Conservation (phyloP, 495 filamentous ascomycete genomes). For the Penicillium silybi region DNA sequence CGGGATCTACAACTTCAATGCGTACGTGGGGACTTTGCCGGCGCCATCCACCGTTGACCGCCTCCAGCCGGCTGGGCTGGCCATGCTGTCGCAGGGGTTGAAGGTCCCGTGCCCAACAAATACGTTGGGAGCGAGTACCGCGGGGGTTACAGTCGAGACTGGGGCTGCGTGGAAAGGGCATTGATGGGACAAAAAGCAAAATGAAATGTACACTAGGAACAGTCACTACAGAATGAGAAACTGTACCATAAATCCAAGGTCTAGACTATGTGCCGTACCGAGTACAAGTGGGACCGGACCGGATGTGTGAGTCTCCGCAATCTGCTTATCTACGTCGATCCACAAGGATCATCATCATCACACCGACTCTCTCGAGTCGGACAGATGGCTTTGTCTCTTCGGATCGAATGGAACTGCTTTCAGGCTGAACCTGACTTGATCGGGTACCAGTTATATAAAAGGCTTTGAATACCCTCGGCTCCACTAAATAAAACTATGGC, state of each 20-base stretch:
- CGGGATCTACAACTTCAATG: conserved; percentile 64
- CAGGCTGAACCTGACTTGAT: conserved; percentile 13
- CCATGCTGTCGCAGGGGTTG: conserved; percentile 28
- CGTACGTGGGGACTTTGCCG: conserved; percentile 44
- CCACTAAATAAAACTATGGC: conserved; percentile 25
- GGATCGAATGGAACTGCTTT: conserved; percentile 16
- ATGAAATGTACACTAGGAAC: neutral
- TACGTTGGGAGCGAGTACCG: conserved; percentile 17
- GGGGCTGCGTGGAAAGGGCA: neutral
- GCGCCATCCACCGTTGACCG: conserved; percentile 25
- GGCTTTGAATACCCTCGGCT: neutral
- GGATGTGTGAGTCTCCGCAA: neutral
- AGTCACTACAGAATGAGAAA: neutral
- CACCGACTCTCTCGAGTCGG: conserved; percentile 6
- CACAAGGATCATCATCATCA: neutral
- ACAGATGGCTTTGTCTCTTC: neutral
- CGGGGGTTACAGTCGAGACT: neutral
- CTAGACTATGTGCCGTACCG: no score
- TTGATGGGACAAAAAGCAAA: neutral
- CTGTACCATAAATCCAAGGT: no score
- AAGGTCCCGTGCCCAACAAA: conserved; percentile 30
- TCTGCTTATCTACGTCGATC: neutral
- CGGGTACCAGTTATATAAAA: neutral
- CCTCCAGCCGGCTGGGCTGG: conserved; percentile 25
- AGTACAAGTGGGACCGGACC: neutral